Conservation (phyloP, 2,329 filamentous ascomycete genomes). For the Claviceps cyperi region DNA sequence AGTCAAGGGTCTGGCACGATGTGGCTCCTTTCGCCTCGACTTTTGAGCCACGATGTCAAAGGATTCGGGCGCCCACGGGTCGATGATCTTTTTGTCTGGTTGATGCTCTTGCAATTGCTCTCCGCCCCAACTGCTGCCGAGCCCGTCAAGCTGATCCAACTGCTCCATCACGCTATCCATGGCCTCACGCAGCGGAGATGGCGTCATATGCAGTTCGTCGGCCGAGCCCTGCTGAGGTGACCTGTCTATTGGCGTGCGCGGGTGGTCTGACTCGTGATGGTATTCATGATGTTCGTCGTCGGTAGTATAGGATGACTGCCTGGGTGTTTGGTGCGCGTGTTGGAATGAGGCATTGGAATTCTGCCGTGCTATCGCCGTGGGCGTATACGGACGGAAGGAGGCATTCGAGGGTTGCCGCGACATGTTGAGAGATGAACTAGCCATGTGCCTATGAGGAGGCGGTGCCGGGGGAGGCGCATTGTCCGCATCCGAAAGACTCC, state of each 20-base stretch:
- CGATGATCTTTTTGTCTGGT: slow-evolving; percentile 38
- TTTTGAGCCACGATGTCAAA: slow-evolving; percentile 43
- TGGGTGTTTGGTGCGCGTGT: slow-evolving; percentile 14
- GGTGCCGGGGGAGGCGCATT: slow-evolving; percentile 71
- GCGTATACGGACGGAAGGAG: slow-evolving; percentile 17
- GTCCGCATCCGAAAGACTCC: slow-evolving; percentile 22
- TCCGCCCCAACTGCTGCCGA: slow-evolving; percentile 38
- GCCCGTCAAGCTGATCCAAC: slow-evolving; percentile 57
- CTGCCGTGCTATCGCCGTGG: slow-evolving; percentile 19
- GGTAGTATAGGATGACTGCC: slow-evolving; percentile 26
- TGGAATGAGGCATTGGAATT: slow-evolving; percentile 22
- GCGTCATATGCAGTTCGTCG: slow-evolving; percentile 55
- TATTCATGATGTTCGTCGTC: slow-evolving; percentile 21
- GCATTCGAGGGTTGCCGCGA: slow-evolving; percentile 23
- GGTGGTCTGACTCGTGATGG: slow-evolving; percentile 6
- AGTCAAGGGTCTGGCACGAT: slow-evolving; percentile 43
- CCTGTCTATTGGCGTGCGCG: slow-evolving; percentile 40
- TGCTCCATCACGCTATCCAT: slow-evolving; percentile 99
- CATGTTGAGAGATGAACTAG: slow-evolving; percentile 12
- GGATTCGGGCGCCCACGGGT: slow-evolving; percentile 84
- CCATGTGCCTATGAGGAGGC: slow-evolving; percentile 62
- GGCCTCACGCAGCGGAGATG: slow-evolving; percentile 80
- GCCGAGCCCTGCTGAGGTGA: slow-evolving; percentile 59
- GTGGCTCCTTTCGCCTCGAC: slow-evolving; percentile 13
- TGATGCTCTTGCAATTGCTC: slow-evolving; percentile 22